phyloP scores from a whole-genome alignment of 2,329 filamentous ascomycete genomes.

The Cladophialophora exuberans region DNA sequence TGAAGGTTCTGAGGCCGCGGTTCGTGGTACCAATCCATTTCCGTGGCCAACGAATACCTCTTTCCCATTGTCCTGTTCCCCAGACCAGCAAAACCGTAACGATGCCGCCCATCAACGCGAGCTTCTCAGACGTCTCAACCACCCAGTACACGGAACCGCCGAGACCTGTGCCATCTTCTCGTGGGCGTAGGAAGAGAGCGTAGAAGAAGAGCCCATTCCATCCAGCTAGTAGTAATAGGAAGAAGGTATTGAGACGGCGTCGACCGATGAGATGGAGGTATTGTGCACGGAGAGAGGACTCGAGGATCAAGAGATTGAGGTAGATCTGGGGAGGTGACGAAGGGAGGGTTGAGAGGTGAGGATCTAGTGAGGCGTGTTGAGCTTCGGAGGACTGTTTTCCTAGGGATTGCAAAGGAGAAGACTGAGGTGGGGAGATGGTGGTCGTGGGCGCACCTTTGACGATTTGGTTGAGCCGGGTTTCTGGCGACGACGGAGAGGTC shows the following conservation, averaged over 20 bases:
- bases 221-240: constrained; percentile 74
- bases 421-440: constrained; percentile 51
- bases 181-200: constrained; percentile 89
- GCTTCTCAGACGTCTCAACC: constrained; percentile 84
- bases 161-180: constrained; percentile 81
- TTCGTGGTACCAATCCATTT: constrained; percentile 90
- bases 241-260: constrained; percentile 89
- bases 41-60: constrained; percentile 90
- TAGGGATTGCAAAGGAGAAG: constrained; percentile 44
- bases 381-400: constrained; percentile 22
- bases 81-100: constrained; percentile 86
- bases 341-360: constrained; percentile 75
- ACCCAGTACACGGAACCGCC: constrained; percentile 97
- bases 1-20: constrained; percentile 85
- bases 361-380: constrained; percentile 51
- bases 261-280: constrained; percentile 89
- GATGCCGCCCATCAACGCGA: constrained; percentile 87
- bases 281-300: constrained; percentile 88
- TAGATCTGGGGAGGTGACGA: constrained; percentile 95
- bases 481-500: constrained; percentile 51
- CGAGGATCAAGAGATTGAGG: constrained; percentile 94
- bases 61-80: constrained; percentile 95
- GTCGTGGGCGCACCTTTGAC: constrained; percentile 85
- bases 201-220: constrained; percentile 90
- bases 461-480: constrained; percentile 75